These are phyloP conservation scores for Porphyra umbilicalis DNA, from an alignment of 31 red algal genomes.

Conservation along the genomic window DNA sequence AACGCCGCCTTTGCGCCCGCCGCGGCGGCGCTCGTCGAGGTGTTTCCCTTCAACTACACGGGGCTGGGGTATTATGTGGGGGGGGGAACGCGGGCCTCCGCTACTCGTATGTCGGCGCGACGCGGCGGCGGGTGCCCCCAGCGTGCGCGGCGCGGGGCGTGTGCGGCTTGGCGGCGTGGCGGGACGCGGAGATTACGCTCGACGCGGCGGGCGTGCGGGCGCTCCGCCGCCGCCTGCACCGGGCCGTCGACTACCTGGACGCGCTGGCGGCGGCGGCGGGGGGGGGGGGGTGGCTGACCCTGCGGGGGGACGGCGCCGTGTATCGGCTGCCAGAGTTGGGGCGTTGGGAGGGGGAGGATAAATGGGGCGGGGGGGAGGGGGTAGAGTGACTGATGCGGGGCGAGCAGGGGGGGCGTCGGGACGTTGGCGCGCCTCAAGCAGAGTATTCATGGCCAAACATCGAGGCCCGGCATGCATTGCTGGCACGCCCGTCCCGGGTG, in stretches of 20 bases:
- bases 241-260: neutral
- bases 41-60: slow-evolving; percentile 20
- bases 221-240: neutral
- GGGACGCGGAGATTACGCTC: neutral
- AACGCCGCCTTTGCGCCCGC: slow-evolving; percentile 63
- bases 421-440: too few species aligned
- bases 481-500: too few species aligned
- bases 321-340: neutral
- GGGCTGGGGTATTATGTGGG: slow-evolving; percentile 25
- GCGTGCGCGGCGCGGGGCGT: neutral
- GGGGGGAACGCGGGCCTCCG: slow-evolving; percentile 34
- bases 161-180: neutral
- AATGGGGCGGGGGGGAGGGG: too few species aligned
- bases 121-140: neutral
- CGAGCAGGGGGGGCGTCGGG: too few species aligned
- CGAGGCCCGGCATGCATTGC: too few species aligned
- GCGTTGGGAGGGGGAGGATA: too few species aligned
- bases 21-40: slow-evolving; percentile 43
- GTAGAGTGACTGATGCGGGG: too few species aligned
- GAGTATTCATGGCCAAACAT: too few species aligned
- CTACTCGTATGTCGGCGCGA: slow-evolving; percentile 14
- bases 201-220: neutral
- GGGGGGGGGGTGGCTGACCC: neutral
- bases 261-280: neutral
- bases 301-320: neutral